Evolutionary conservation across 2,329 filamentous ascomycete genomes (phyloP), one percentile per base, ranked within the genome.

Genomic region (Ascochyta pisi): DNA sequence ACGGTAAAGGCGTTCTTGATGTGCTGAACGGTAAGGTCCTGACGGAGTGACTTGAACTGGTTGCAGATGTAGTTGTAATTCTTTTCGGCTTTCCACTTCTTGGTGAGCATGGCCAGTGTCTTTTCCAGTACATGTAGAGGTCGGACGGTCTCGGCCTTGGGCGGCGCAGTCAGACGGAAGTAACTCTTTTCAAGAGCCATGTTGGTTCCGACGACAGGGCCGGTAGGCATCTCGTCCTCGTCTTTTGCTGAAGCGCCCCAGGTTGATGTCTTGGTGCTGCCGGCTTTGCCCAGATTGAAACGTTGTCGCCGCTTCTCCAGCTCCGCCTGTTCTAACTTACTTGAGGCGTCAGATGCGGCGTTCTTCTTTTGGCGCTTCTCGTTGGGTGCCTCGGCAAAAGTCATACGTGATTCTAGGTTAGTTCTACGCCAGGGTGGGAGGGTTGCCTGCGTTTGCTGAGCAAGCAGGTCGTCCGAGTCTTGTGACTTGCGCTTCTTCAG

Each of bases 11-110:
- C 91, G 77, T 92, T 96, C 79, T 92, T 93, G 80, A 99, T 92
- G 72, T 91, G 94, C 78, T 99, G 95, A 51, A 99, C 95, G 35
- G 95, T 99, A 75, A 99, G 84, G 81, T 99, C 95, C 83, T 99
- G 95, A 58, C 95, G 91, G 76, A 99, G 84, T 15, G 95, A 97
- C 78, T 99, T 99, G 84, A 99, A 96, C 83, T 99, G 95, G 75
- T 99, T 93, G 85, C 95, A 98, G 62, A 97, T 96, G 79, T 97
- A 99, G 66, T 87, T 88, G 78, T 99, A 99, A 78, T 98, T 96
- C 79, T 88, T 89, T 69, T 97, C 92, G 66, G 88, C 86, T 73
- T 88, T 90, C 95, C 95, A 99, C 79, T 96, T 98, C 80, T 89
- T 90, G 81, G 96, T 96, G 62, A 99, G 81, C 44, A 96, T 80